These are phyloP conservation scores for Fusarium oligoseptatum DNA, from an alignment of 2,329 filamentous ascomycete genomes.

Conservation along the genomic window DNA sequence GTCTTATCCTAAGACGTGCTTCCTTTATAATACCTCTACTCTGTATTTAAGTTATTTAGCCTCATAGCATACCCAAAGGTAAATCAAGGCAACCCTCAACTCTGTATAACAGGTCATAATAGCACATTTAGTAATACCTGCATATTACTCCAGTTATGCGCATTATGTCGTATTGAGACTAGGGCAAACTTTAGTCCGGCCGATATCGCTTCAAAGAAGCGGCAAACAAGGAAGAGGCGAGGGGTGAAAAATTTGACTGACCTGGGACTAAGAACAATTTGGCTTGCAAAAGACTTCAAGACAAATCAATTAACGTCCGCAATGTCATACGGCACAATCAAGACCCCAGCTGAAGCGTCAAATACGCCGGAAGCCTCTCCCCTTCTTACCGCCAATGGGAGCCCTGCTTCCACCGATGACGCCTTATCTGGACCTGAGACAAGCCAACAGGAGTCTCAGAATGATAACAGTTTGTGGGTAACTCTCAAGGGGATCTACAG, in stretches of 20 bases:
- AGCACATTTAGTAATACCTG: neutral
- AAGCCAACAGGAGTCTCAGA: neutral
- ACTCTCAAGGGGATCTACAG: slow-evolving; percentile 59
- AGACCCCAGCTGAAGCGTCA: neutral
- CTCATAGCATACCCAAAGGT: too few species aligned
- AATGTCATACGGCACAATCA: slow-evolving; percentile 27
- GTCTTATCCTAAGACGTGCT: too few species aligned
- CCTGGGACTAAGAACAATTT: neutral
- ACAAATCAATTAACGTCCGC: neutral
- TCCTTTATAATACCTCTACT: too few species aligned
- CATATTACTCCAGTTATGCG: neutral
- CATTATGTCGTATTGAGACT: neutral
- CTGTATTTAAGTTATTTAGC: too few species aligned
- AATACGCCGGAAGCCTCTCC: slow-evolving; percentile 1
- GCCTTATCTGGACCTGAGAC: neutral
- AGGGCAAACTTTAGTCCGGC: slow-evolving; percentile 4
- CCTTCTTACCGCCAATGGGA: neutral
- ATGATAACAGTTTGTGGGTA: neutral
- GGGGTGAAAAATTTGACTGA: neutral
- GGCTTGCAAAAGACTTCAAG: neutral
- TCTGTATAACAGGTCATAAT: too few species aligned
- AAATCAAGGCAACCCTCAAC: too few species aligned
- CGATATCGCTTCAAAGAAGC: neutral
- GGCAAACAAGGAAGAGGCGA: neutral
- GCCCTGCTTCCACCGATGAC: neutral